phyloP scores from a whole-genome alignment of 768 basidiomycete genomes.

The Tephrocybe sp. region DNA sequence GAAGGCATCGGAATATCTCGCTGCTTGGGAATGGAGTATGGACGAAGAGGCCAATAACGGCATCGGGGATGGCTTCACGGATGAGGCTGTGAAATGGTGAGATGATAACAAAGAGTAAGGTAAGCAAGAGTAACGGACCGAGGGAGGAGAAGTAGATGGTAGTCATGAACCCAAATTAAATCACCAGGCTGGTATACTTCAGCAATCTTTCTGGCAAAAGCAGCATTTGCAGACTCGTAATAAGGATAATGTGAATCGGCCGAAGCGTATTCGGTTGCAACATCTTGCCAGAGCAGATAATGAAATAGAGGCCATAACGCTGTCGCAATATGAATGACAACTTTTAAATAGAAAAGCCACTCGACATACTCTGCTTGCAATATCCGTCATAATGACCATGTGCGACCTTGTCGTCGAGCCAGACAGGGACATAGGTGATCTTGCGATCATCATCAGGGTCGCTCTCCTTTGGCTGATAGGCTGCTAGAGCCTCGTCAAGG shows the following conservation, averaged over 20 bases:
- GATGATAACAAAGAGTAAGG: conserved; percentile 1
- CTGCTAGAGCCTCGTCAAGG: conserved; percentile 61
- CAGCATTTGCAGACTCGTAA: conserved; percentile 80
- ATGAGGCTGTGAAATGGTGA: conserved; percentile 46
- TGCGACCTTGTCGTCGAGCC: conserved; percentile 85
- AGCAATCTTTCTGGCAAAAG: conserved; percentile 72
- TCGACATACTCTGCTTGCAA: conserved; percentile 92
- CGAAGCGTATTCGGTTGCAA: conserved; percentile 82
- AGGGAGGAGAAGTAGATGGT: conserved; percentile 91
- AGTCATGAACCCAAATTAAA: conserved; percentile 92
- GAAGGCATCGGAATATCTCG: conserved; percentile 93
- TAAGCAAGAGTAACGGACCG: conserved; percentile 27
- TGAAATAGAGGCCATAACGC: conserved; percentile 98
- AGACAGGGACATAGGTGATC: conserved; percentile 83
- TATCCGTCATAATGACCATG: conserved; percentile 97
- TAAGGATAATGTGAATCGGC: conserved; percentile 82
- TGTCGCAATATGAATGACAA: conserved; percentile 24
- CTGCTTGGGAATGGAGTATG: conserved; percentile 98
- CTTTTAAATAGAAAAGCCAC: conserved; percentile 24
- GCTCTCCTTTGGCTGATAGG: conserved; percentile 59
- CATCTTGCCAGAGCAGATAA: conserved; percentile 97
- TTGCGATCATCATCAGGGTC: conserved; percentile 54
- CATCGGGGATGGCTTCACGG: conserved; percentile 64
- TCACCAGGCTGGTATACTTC: conserved; percentile 86
- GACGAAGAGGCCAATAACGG: conserved; percentile 87